A percentile compares a stretch with the other conserved stretches of the same genome.
phyloP scores from a whole-genome alignment of 768 basidiomycete species.

The Tulasnella sp. region DNA sequence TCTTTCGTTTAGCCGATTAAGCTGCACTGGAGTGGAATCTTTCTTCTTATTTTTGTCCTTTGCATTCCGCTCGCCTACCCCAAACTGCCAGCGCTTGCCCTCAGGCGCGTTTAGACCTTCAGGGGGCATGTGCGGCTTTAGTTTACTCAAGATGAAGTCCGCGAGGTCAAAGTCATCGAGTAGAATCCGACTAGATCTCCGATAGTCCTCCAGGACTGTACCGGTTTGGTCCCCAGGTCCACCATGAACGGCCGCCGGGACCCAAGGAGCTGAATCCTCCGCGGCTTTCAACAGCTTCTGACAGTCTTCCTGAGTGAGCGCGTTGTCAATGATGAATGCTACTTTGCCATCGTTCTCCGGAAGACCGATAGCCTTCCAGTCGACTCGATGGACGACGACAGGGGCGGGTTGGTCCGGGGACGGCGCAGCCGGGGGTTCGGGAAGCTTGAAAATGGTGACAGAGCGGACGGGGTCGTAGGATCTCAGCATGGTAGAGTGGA shows the following conservation, averaged over 20 bases:
- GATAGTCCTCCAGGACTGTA: not conserved
- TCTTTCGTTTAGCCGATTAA: slow-evolving; percentile 2
- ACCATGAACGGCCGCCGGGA: not conserved
- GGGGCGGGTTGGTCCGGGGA: slow-evolving; percentile 5
- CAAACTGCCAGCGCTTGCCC: not conserved
- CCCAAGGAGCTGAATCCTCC: not conserved
- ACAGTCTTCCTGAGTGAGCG: slow-evolving; percentile 13
- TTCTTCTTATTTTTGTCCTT: not conserved
- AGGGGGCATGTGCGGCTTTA: not conserved
- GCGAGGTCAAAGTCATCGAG: slow-evolving; percentile 10
- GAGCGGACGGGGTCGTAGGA: not conserved
- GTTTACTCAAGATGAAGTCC: slow-evolving; percentile 10
- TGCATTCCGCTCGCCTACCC: not conserved
- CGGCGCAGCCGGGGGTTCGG: not conserved
- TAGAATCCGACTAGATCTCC: slow-evolving; percentile 12
- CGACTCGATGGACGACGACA: slow-evolving; percentile 4
- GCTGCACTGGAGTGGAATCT: not conserved
- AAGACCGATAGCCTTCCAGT: slow-evolving; percentile 7
- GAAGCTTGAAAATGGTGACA: not conserved
- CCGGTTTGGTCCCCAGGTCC: not conserved
- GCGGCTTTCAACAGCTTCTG: slow-evolving; percentile 1
- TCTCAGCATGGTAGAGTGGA: not conserved
- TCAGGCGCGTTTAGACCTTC: not conserved
- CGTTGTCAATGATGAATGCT: slow-evolving; percentile 15
- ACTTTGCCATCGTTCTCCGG: slow-evolving; percentile 7